Base-by-base conservation (phyloP, 2,329 filamentous ascomycete species). In the Hypoxylon sp. region DNA sequence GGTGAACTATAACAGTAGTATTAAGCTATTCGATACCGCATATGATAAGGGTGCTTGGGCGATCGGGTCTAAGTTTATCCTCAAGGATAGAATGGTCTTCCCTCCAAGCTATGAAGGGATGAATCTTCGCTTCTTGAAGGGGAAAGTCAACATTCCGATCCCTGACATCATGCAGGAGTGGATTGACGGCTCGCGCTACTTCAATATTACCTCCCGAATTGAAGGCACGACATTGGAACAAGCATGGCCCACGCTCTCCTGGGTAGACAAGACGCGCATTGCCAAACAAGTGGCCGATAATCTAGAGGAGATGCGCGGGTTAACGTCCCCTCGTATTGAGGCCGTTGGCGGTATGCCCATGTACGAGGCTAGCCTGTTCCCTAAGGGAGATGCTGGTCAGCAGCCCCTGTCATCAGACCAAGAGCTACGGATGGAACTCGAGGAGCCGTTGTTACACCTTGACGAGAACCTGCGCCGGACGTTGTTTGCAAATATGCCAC, bases 391-490 rank as follows among this genome's bases (percentile, higher is more conserved):
- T 3, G 14, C 14, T 44, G 37, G 59, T 13, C 48, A 54, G 6
- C 37, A 33, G 2, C 39, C 59, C 17, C 6, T 61, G 17, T 53
- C 35, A 13, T 61, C 48, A 44, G 59, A 54, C 26, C 50, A 61
- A 1, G 59, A 54, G 19, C 17, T 61, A 26, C 54, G 59, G 59
- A 9, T 37, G 2, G 35, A 22, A 10, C 11, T 54, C 37, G 35
- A 13, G 35, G 29, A 52, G 11, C 35, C 33, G 22, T 26, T 47
- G 3, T 5, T 26, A 5, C 29, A 29, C n/a, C 14, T 47, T 5
- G 33, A 61, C 5, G 44, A 52, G 8, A 22, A 33, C 2, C 44
- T 33, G n/a, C 51, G 6, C 10, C 11, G 24, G 3, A 29, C 31
- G 13, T 31, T 65, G 10, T 47, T 29, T 5, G 10, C 17, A n/a